phyloP scores from a whole-genome alignment of 164 flowering plant genomes.

The Buxus sempervirens region DNA sequence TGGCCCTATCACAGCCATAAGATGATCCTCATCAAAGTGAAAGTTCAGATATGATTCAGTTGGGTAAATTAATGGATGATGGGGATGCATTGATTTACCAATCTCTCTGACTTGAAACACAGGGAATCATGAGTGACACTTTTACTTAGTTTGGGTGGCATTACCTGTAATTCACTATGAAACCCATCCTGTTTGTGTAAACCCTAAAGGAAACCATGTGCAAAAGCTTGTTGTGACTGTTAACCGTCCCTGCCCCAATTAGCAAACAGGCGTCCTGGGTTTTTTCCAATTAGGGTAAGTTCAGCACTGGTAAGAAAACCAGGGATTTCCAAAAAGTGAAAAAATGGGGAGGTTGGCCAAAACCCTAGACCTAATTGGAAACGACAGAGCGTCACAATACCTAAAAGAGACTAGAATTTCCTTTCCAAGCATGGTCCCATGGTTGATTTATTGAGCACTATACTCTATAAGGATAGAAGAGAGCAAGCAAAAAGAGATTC shows the following conservation, averaged over 20 bases:
- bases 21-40: background rate
- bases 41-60: background rate
- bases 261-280: constrained; percentile 12
- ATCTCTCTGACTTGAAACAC: background rate
- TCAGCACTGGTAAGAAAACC: constrained; percentile 16
- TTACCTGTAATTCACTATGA: background rate
- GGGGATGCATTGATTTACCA: background rate
- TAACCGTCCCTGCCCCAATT: constrained; percentile 20
- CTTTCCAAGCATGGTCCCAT: background rate
- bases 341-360: constrained; percentile 20
- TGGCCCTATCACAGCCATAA: no score
- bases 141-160: background rate
- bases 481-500: background rate
- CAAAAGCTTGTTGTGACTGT: constrained; percentile 17
- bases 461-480: constrained; percentile 5
- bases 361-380: constrained; percentile 23
- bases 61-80: background rate
- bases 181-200: background rate
- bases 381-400: constrained; percentile 27
- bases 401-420: constrained; percentile 13
- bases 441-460: constrained; percentile 7
- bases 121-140: background rate
- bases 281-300: constrained; percentile 7
- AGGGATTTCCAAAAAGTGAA: constrained; percentile 11
- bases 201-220: background rate